Evolutionary conservation across 139 green algal genomes (phyloP).

Genomic region (Micractinium sp.): DNA sequence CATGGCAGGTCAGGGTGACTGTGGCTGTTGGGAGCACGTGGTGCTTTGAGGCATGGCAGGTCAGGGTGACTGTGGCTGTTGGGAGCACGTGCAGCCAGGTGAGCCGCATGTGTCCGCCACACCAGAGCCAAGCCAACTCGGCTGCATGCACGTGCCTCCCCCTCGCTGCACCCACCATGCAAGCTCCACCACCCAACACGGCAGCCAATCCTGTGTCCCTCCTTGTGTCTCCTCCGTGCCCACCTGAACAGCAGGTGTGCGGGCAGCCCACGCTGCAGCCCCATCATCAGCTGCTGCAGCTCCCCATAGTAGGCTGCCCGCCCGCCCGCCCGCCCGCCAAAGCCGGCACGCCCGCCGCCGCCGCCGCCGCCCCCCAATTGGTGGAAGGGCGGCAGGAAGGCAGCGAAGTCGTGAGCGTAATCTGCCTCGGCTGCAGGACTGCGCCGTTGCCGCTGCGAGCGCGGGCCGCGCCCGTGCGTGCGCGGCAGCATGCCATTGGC

Average conservation of each 20-base stretch:
- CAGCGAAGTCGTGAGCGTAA: not conserved
- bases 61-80: too few species aligned
- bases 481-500: not conserved
- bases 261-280: slow-evolving; percentile 45
- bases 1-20: too few species aligned
- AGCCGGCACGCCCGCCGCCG: not conserved
- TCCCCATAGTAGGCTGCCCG: not conserved
- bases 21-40: too few species aligned
- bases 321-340: not conserved
- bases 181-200: too few species aligned
- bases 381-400: not conserved
- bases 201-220: too few species aligned
- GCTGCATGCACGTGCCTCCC: too few species aligned
- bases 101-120: too few species aligned
- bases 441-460: not conserved
- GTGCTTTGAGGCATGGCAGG: too few species aligned
- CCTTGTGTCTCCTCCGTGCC: not conserved
- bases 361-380: not conserved
- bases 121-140: too few species aligned
- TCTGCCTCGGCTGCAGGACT: slow-evolving; percentile 9
- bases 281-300: slow-evolving; percentile 55
- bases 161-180: not conserved
- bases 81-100: too few species aligned
- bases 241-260: slow-evolving; percentile 62
- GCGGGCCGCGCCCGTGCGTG: not conserved